A percentile compares a stretch with the other conserved stretches of the same genome.
These are phyloP conservation scores for Aspergillus fijiensis DNA, from an alignment of 2,329 filamentous ascomycete genomes.

Conservation along the genomic window DNA sequence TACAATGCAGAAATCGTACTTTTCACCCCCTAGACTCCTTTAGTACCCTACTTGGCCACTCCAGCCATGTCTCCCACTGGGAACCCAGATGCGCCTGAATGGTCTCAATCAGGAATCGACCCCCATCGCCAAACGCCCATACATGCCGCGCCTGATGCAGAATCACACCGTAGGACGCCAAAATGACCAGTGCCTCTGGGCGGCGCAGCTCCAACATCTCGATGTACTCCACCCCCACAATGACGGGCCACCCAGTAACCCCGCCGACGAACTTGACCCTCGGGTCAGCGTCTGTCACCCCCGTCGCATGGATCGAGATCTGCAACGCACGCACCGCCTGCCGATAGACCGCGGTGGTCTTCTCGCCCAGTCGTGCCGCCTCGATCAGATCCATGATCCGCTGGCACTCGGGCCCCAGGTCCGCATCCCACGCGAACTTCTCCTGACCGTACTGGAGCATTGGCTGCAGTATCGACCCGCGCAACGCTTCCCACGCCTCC, in stretches of 20 bases:
- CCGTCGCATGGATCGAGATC: conserved; percentile 3
- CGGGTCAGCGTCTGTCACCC: neutral
- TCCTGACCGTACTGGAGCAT: conserved; percentile 3
- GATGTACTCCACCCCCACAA: conserved; percentile 30
- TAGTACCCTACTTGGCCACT: conserved; percentile 22
- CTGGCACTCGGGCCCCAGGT: conserved; percentile 2
- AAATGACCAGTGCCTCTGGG: conserved; percentile 40
- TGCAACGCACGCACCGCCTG: conserved; percentile 14
- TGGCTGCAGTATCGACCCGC: conserved; percentile 14
- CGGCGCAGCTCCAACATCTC: conserved; percentile 30
- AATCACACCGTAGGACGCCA: conserved; percentile 41
- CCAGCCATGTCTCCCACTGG: conserved; percentile 30
- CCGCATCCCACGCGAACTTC: neutral
- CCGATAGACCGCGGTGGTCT: conserved; percentile 7
- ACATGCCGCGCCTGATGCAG: conserved; percentile 34
- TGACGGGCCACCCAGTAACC: conserved; percentile 28
- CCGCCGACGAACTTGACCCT: neutral
- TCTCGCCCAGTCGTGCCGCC: conserved; percentile 6
- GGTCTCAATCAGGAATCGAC: conserved; percentile 25
- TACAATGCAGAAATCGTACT: neutral
- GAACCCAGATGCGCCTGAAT: conserved; percentile 26
- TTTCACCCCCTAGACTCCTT: neutral
- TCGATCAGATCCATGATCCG: conserved; percentile 12
- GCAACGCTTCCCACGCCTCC: conserved; percentile 17
- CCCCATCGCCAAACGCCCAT: conserved; percentile 38